Conservation (phyloP, 2,329 filamentous ascomycete genomes). For the Alternaria arborescens region DNA sequence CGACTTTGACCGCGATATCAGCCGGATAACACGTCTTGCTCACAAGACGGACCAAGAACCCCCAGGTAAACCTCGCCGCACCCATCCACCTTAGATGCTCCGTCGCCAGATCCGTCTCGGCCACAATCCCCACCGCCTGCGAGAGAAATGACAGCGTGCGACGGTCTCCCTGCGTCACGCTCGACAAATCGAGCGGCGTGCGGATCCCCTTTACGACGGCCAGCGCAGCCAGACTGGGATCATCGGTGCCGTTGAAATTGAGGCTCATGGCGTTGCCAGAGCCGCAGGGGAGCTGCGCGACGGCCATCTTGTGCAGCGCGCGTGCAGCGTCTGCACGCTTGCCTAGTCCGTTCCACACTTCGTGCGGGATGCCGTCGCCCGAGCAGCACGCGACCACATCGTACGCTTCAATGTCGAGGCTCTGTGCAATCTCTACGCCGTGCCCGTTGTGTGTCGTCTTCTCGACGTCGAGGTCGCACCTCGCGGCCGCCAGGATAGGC, state of each 20-base stretch:
- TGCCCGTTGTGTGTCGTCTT: slow-evolving; percentile 77
- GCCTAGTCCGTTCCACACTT: slow-evolving; percentile 92
- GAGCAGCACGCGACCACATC: slow-evolving; percentile 91
- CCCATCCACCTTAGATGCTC: slow-evolving; percentile 96
- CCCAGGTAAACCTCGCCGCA: slow-evolving; percentile 81
- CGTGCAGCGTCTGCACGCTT: slow-evolving; percentile 76
- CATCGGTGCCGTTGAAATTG: slow-evolving; percentile 85
- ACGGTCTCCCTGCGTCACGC: slow-evolving; percentile 80
- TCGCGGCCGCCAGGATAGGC: slow-evolving; percentile 83
- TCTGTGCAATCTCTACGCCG: slow-evolving; percentile 77
- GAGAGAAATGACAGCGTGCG: slow-evolving; percentile 88
- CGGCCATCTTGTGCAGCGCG: slow-evolving; percentile 78
- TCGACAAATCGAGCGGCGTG: slow-evolving; percentile 86
- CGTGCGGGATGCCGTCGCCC: slow-evolving; percentile 89
- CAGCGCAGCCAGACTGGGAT: slow-evolving; percentile 77
- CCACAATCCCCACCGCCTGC: slow-evolving; percentile 87
- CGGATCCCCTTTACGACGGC: slow-evolving; percentile 85
- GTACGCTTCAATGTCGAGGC: slow-evolving; percentile 78
- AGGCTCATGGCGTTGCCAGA: slow-evolving; percentile 93
- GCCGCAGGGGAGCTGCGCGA: slow-evolving; percentile 89
- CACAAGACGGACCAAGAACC: slow-evolving; percentile 79
- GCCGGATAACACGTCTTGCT: slow-evolving; percentile 84
- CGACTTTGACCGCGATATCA: slow-evolving; percentile 85
- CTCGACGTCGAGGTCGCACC: slow-evolving; percentile 77
- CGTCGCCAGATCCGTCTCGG: slow-evolving; percentile 88